phyloP scores from a whole-genome alignment of 352 stramenopile genomes.

The Pythium phragmiticola region DNA sequence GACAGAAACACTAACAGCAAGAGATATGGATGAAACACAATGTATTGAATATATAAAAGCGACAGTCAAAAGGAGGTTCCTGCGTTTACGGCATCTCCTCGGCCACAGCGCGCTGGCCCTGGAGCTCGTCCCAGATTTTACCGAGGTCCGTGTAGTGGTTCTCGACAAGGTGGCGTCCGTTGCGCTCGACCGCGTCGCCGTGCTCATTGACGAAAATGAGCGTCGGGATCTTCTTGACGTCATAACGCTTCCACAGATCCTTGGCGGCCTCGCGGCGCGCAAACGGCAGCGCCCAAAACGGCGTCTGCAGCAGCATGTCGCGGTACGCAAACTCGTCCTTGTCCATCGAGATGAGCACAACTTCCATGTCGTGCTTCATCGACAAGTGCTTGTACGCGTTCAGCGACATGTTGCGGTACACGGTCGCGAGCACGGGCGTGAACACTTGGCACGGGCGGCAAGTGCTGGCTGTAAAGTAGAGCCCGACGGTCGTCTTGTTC shows the following conservation, averaged over 20 bases:
- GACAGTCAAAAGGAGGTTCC: background rate
- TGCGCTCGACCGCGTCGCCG: constrained; percentile 57
- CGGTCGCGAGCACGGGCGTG: constrained; percentile 58
- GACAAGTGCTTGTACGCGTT: constrained; percentile 47
- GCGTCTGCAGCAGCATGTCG: constrained; percentile 55
- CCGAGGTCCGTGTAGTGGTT: constrained; percentile 59
- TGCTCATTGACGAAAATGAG: constrained; percentile 68
- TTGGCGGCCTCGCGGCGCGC: constrained; percentile 47
- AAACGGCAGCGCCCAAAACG: constrained; percentile 59
- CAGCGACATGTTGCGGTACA: constrained; percentile 67
- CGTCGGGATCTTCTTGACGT: constrained; percentile 66
- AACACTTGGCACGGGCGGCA: constrained; percentile 61
- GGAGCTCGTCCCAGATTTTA: constrained; percentile 59
- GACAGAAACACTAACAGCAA: background rate
- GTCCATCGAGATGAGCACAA: constrained; percentile 66
- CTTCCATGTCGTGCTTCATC: constrained; percentile 59
- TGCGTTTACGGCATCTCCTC: constrained; percentile 33
- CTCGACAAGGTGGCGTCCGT: constrained; percentile 61
- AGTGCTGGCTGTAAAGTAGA: constrained; percentile 69
- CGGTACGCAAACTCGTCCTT: constrained; percentile 51
- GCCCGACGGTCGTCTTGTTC: constrained; percentile 49
- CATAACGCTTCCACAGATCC: constrained; percentile 64
- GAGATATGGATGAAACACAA: background rate
- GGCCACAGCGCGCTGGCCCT: constrained; percentile 22
- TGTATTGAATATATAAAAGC: constrained; percentile 1